phyloP scores from a whole-genome alignment of 2,329 filamentous ascomycete genomes.

The Colletotrichum kahawae region DNA sequence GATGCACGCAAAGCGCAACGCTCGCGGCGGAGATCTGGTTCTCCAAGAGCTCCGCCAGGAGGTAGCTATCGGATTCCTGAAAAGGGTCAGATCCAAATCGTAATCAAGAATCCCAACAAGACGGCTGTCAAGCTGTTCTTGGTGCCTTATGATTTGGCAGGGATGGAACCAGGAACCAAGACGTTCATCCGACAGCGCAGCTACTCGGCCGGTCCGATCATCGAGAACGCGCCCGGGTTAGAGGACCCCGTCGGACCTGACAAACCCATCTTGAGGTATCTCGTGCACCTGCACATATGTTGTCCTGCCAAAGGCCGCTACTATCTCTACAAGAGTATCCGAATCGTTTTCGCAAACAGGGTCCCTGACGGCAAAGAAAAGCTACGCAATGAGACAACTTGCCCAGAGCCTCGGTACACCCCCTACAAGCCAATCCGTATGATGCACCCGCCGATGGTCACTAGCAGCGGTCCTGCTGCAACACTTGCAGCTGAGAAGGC shows the following conservation, averaged over 20 bases:
- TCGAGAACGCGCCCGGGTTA: conserved; percentile 63
- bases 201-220: conserved; percentile 85
- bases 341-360: conserved; percentile 95
- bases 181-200: conserved; percentile 95
- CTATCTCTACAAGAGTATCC: conserved; percentile 89
- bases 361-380: conserved; percentile 96
- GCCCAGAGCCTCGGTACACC: conserved; percentile 86
- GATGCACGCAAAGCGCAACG: conserved; percentile 37
- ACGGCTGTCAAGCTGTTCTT: conserved; percentile 96
- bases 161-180: conserved; percentile 93
- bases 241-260: conserved; percentile 38
- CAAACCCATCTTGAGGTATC: conserved; percentile 81
- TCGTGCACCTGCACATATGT: conserved; percentile 93
- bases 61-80: conserved; percentile 94
- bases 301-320: conserved; percentile 82
- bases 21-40: conserved; percentile 43
- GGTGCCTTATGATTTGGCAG: conserved; percentile 87
- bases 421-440: conserved; percentile 75
- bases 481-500: conserved; percentile 65
- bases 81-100: conserved; percentile 92
- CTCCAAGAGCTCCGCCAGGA: conserved; percentile 69
- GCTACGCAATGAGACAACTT: conserved; percentile 85
- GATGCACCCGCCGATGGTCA: conserved; percentile 46
- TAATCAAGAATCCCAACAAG: conserved; percentile 98
- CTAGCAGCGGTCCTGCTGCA: conserved; percentile 47